Evolutionary conservation across 2,329 filamentous ascomycete genomes (phyloP).

Genomic region (Hysterium pulicare): DNA sequence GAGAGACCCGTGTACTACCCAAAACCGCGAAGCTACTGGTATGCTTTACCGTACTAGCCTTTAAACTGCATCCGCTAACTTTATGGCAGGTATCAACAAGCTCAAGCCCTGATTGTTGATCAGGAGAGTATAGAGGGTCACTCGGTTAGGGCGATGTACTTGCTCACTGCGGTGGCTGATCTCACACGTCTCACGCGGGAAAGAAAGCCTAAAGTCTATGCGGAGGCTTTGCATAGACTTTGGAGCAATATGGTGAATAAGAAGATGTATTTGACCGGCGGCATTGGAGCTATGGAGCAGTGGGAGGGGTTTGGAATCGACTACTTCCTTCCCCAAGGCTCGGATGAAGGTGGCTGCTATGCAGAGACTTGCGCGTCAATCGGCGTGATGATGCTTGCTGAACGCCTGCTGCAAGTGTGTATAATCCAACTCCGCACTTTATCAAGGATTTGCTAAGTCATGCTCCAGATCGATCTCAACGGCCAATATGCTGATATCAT

Average conservation of each 20-base stretch:
- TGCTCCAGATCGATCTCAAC: conserved; percentile 46
- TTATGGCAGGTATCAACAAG: conserved; percentile 60
- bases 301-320: conserved; percentile 60
- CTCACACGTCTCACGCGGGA: conserved; percentile 43
- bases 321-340: conserved; percentile 57
- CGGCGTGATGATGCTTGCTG: conserved; percentile 59
- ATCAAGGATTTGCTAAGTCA: conserved; percentile 11
- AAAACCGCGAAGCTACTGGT: conserved; percentile 39
- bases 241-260: conserved; percentile 60
- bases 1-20: conserved; percentile 50
- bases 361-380: conserved; percentile 61
- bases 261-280: conserved; percentile 63
- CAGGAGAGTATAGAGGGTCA: conserved; percentile 58
- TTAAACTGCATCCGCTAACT: too few species aligned
- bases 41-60: too few species aligned
- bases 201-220: conserved; percentile 11
- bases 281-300: conserved; percentile 56
- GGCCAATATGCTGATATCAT: conserved; percentile 56
- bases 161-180: conserved; percentile 58
- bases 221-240: conserved; percentile 44
- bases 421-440: neutral
- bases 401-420: conserved; percentile 51
- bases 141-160: conserved; percentile 59
- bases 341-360: conserved; percentile 61
- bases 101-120: conserved; percentile 53